These are phyloP conservation scores for Rhytidhysteron rufulum DNA, from an alignment of 2,329 filamentous ascomycete species.

Conservation along the genomic window DNA sequence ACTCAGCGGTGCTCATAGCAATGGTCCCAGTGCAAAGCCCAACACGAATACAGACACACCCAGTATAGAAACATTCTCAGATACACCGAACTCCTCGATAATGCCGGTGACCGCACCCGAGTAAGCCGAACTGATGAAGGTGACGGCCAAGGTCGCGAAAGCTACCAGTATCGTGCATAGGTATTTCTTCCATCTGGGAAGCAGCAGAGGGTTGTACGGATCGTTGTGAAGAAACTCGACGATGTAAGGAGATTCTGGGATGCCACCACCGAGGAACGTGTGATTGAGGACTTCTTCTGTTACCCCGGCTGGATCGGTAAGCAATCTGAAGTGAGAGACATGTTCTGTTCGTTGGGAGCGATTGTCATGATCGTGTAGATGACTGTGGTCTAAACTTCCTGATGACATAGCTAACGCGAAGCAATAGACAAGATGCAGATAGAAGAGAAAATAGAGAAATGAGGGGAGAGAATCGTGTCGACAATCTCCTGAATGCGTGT, in stretches of 20 bases:
- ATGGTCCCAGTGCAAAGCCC: constrained; percentile 49
- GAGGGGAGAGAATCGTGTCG: not conserved
- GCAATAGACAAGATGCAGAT: not conserved
- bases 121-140: constrained; percentile 68
- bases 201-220: constrained; percentile 63
- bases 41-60: constrained; percentile 42
- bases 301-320: constrained; percentile 57
- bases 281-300: constrained; percentile 54
- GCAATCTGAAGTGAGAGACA: constrained; percentile 29
- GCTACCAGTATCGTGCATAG: constrained; percentile 60
- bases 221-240: constrained; percentile 66
- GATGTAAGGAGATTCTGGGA: constrained; percentile 61
- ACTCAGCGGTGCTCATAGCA: constrained; percentile 62
- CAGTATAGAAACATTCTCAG: constrained; percentile 39
- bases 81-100: constrained; percentile 39
- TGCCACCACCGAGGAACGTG: constrained; percentile 48
- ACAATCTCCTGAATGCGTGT: not conserved
- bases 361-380: not conserved
- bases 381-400: not conserved
- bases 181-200: constrained; percentile 60
- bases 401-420: not conserved
- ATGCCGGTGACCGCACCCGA: constrained; percentile 43
- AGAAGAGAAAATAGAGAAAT: not conserved
- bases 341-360: not conserved
- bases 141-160: constrained; percentile 62